Conservation (phyloP, 2,329 filamentous ascomycete species). For the Rhexocercosporidium sp. region DNA sequence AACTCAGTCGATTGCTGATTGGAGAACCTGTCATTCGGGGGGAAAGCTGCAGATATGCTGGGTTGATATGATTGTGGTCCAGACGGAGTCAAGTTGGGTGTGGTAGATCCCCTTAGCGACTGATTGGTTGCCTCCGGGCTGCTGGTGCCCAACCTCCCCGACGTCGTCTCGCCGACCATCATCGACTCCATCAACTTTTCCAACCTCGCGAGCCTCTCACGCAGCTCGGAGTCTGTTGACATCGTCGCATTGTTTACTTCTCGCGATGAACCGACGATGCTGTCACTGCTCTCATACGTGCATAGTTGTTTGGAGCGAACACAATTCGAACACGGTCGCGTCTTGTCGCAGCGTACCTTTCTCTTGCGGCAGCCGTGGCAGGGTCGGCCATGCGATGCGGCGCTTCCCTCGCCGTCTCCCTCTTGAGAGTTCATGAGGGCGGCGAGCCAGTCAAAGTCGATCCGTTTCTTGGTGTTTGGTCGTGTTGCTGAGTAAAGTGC, state of each 20-base stretch:
- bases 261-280: neutral
- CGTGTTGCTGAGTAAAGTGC: neutral
- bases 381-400: constrained; percentile 18
- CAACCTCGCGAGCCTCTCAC: constrained; percentile 29
- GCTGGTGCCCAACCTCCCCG: neutral
- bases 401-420: constrained; percentile 5
- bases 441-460: neutral
- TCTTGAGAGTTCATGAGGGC: constrained; percentile 9
- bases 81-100: neutral
- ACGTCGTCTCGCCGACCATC: constrained; percentile 18
- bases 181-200: constrained; percentile 32
- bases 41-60: neutral
- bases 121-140: neutral
- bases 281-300: constrained; percentile 49
- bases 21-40: neutral
- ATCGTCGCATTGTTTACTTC: neutral
- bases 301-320: constrained; percentile 66
- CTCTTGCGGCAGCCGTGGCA: constrained; percentile 42
- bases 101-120: neutral
- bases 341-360: constrained; percentile 76
- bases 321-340: constrained; percentile 73
- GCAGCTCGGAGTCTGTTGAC: constrained; percentile 25
- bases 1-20: neutral
- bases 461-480: neutral
- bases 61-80: neutral